A percentile compares a stretch with the other conserved stretches of the same genome.
These are phyloP conservation scores for Botrytis sinoallii DNA, from an alignment of 2,329 filamentous ascomycete genomes.

Conservation along the genomic window DNA sequence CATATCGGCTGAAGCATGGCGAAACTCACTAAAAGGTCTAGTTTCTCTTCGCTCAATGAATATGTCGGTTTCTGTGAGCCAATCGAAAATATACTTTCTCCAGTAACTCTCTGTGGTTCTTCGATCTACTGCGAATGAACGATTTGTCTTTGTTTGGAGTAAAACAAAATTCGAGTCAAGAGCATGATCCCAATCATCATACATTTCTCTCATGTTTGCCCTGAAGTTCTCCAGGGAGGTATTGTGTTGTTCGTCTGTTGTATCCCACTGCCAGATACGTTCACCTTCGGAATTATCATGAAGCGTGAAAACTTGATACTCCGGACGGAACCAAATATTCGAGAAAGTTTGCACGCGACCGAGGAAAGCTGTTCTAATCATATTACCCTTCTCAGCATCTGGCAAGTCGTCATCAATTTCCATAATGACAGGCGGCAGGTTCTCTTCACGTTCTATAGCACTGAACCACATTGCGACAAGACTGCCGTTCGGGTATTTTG, in stretches of 20 bases:
- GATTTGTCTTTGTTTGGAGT: background rate
- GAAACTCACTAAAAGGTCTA: background rate
- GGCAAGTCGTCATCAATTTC: background rate
- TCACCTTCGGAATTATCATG: background rate
- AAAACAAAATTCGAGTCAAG: slow-evolving; percentile 5
- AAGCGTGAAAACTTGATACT: slow-evolving; percentile 21
- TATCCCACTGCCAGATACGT: slow-evolving; percentile 10
- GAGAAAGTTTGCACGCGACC: background rate
- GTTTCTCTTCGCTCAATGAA: slow-evolving; percentile 5
- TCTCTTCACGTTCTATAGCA: slow-evolving; percentile 7
- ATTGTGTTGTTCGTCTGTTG: background rate
- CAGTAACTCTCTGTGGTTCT: slow-evolving; percentile 20
- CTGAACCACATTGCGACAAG: slow-evolving; percentile 18
- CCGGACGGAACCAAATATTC: slow-evolving; percentile 28
- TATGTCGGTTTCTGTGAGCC: slow-evolving; percentile 18
- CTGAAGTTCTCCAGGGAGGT: background rate
- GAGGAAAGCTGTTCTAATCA: background rate
- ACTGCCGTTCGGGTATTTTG: background rate
- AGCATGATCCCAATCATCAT: slow-evolving; percentile 7
- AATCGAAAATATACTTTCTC: slow-evolving; percentile 25
- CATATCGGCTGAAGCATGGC: background rate
- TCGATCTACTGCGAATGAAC: slow-evolving; percentile 5
- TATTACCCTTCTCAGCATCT: background rate
- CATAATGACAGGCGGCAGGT: background rate
- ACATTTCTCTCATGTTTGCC: background rate